Conservation (phyloP, 768 basidiomycete genomes). For the Rhizopogon vesiculosus region DNA sequence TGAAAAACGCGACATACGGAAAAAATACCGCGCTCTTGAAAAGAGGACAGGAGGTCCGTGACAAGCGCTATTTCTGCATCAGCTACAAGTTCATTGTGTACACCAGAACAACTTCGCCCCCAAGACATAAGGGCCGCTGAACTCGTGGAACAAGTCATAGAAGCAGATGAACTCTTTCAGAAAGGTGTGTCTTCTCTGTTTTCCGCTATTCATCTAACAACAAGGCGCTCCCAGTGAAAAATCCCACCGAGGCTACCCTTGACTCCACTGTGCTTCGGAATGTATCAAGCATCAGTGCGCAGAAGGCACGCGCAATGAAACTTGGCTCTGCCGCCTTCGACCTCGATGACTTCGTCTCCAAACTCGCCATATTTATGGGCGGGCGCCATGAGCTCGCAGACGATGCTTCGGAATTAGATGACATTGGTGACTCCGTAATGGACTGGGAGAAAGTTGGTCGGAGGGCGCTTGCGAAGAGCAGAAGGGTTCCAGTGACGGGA, state of each 20-base stretch:
- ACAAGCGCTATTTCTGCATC: not conserved
- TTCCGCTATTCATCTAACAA: not conserved
- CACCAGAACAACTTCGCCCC: slow-evolving; percentile 45
- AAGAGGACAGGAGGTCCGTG: slow-evolving; percentile 58
- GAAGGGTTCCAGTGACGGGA: slow-evolving; percentile 74
- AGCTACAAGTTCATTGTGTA: slow-evolving; percentile 11
- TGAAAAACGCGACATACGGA: slow-evolving; percentile 69
- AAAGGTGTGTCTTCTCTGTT: slow-evolving; percentile 41
- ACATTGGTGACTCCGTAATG: slow-evolving; percentile 43
- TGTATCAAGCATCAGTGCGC: slow-evolving; percentile 74
- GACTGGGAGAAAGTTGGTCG: slow-evolving; percentile 88
- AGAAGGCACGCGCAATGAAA: slow-evolving; percentile 89
- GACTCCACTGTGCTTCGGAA: slow-evolving; percentile 80
- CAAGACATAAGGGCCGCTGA: slow-evolving; percentile 54
- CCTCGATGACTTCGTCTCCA: slow-evolving; percentile 82
- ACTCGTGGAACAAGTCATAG: slow-evolving; percentile 49
- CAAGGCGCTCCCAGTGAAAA: slow-evolving; percentile 47
- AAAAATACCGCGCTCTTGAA: slow-evolving; percentile 65
- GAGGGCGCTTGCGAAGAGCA: slow-evolving; percentile 75
- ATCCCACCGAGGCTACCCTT: slow-evolving; percentile 83
- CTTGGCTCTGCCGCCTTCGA: slow-evolving; percentile 88
- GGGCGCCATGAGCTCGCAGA: slow-evolving; percentile 43
- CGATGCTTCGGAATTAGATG: slow-evolving; percentile 51
- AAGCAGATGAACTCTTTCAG: slow-evolving; percentile 58
- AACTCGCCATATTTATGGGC: slow-evolving; percentile 73